Base-by-base conservation (phyloP, 2,329 filamentous ascomycete species). In the Calonectria multiphialidica region DNA sequence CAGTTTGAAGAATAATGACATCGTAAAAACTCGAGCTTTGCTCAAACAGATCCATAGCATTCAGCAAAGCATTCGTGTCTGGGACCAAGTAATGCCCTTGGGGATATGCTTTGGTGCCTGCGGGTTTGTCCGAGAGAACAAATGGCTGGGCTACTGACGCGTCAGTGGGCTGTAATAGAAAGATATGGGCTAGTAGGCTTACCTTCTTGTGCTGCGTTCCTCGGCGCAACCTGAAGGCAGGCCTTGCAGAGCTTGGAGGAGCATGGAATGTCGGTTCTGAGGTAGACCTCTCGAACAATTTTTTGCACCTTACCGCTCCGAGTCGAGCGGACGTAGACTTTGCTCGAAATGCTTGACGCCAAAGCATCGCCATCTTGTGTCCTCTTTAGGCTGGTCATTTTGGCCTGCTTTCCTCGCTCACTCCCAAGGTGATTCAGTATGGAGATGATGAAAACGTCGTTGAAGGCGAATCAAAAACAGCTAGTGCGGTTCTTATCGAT, bases 271-370 rank as follows among this genome's bases (percentile, higher is more conserved):
- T 99, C 97, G 86, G 96, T 94, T 83, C 97, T 92, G 73, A 99
- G 89, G 85, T 99, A 99, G 75, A 98, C 90, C 87, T 99, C 97
- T 80, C 96, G 92, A 77, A 99, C 97, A 81, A 99, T 97, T 89
- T 99, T 99, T 84, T 98, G 97, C 72, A 98, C 96, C 87, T 98
- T 98, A 84, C 97, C 97, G 84, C 92, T 97, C 85, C 95, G 96
- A 59, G 96, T 98, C 30, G 97, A 98, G 72, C 97, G 91, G 75
- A 99, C 94, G 82, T 97, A 99, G 79, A 97, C 92, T 86, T 98
- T 99, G 90, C 94, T 98, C 37, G 95, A 96, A 76, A 98, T 93
- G 81, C 94, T 98, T 57, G 93, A 88, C 35, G 92, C 89, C 72
- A 87, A 82, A 13, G 89, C 85, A 68, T 91, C 89, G 30, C 85